Percentiles rank a stretch among this genome's conserved stretches.
Conservation (phyloP, 2,329 filamentous ascomycete genomes). For the Penicillium expansum region DNA sequence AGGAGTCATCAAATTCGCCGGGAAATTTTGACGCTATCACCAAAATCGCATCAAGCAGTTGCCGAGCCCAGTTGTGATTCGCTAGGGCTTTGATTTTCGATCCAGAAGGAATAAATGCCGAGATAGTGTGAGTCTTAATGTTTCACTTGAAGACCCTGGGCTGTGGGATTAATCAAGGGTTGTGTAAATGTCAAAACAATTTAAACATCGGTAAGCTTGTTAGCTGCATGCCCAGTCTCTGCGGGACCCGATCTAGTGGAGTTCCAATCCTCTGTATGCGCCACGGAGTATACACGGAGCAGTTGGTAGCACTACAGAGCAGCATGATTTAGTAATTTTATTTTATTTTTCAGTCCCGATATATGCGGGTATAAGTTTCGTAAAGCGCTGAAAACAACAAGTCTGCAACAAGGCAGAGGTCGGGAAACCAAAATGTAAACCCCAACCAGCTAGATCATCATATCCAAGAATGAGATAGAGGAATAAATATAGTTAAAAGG, state of each 20-base stretch:
- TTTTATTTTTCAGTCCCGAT: slow-evolving; percentile 12
- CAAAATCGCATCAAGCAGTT: background rate
- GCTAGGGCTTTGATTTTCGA: background rate
- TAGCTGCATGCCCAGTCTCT: background rate
- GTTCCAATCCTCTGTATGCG: background rate
- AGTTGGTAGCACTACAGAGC: background rate
- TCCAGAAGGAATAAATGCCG: background rate
- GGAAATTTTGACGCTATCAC: background rate
- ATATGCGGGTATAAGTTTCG: slow-evolving; percentile 9
- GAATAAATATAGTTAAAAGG: slow-evolving; percentile 1
- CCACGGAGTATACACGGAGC: background rate
- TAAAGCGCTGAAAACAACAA: slow-evolving; percentile 9
- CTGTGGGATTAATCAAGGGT: background rate
- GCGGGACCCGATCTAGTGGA: background rate
- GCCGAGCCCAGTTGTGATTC: background rate
- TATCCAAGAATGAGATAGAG: slow-evolving; percentile 8
- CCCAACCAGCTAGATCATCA: slow-evolving; percentile 8
- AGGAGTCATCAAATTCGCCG: background rate
- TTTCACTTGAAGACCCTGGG: background rate
- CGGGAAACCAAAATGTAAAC: slow-evolving; percentile 1
- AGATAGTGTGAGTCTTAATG: background rate
- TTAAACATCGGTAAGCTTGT: background rate
- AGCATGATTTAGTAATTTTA: slow-evolving; percentile 6
- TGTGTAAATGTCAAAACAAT: background rate
- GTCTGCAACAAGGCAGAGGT: slow-evolving; percentile 3